These are phyloP conservation scores for Boletellus sp. DNA, from an alignment of 1,284 basidiomycete species.

Conservation along the genomic window DNA sequence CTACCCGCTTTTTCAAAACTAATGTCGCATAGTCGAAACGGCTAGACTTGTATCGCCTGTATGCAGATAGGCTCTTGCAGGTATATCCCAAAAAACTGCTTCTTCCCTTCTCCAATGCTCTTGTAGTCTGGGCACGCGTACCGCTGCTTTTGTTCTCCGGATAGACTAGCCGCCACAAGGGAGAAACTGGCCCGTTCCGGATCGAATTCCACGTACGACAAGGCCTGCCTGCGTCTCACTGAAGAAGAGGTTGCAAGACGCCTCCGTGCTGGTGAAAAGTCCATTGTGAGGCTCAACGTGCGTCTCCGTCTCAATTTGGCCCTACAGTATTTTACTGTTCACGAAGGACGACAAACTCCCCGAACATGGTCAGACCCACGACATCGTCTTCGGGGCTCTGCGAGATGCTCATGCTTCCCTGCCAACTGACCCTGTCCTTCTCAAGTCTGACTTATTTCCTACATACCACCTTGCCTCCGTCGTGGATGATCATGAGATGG, in stretches of 20 bases:
- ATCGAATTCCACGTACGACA: slow-evolving; percentile 79
- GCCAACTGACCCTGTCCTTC: slow-evolving; percentile 86
- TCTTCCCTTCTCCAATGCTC: not conserved
- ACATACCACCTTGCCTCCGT: slow-evolving; percentile 97
- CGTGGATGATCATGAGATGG: slow-evolving; percentile 95
- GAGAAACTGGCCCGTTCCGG: slow-evolving; percentile 67
- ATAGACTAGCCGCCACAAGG: slow-evolving; percentile 64
- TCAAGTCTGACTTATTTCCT: slow-evolving; percentile 91
- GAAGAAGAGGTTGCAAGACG: slow-evolving; percentile 80
- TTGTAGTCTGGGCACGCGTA: slow-evolving; percentile 83
- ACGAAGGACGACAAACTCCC: slow-evolving; percentile 54
- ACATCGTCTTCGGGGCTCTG: slow-evolving; percentile 76
- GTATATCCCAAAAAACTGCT: slow-evolving; percentile 36
- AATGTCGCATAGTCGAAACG: slow-evolving; percentile 70
- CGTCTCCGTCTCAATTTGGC: slow-evolving; percentile 32
- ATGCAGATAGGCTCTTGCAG: slow-evolving; percentile 73
- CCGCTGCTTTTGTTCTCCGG: slow-evolving; percentile 86
- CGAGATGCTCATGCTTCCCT: slow-evolving; percentile 73
- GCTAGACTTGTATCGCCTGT: slow-evolving; percentile 75
- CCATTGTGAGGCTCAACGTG: slow-evolving; percentile 85
- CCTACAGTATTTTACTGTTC: slow-evolving; percentile 8
- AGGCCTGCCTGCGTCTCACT: slow-evolving; percentile 78
- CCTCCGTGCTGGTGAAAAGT: slow-evolving; percentile 72
- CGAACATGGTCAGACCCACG: slow-evolving; percentile 44
- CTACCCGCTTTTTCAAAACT: too few relatives aligned